phyloP scores from a whole-genome alignment of 768 basidiomycete species.

The Suillus subaureus region DNA sequence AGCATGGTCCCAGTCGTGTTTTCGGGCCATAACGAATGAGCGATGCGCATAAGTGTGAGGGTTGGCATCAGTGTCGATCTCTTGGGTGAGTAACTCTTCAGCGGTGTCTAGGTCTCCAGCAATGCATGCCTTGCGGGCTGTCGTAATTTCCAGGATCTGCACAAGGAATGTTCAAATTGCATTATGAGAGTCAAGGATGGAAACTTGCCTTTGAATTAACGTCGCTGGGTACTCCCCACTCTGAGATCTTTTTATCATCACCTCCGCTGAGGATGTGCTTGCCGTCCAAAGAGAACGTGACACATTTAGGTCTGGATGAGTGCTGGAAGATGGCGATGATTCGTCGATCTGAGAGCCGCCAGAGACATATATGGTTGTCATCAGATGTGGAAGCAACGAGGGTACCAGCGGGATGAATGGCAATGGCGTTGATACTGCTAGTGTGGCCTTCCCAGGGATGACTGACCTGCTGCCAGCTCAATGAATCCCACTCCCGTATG shows the following conservation, averaged over 20 bases:
- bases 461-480: too few species aligned
- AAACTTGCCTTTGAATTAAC: not conserved
- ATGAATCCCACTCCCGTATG: too few species aligned
- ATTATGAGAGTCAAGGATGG: not conserved
- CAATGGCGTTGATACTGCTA: too few species aligned
- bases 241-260: not conserved
- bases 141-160: not conserved
- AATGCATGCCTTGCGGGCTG: not conserved
- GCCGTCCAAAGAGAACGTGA: not conserved
- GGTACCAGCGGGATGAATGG: too few species aligned
- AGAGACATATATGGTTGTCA: too few species aligned
- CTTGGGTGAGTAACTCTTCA: not conserved
- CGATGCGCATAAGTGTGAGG: not conserved
- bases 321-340: too few species aligned
- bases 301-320: rapidly evolving
- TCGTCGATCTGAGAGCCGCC: too few species aligned
- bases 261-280: not conserved
- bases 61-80: not conserved
- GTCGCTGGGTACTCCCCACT: not conserved
- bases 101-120: not conserved
- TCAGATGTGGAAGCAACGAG: too few species aligned
- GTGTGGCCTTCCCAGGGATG: too few species aligned
- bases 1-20: not conserved
- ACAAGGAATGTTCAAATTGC: not conserved
- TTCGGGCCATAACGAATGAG: not conserved